Evolutionary conservation across 1,284 basidiomycete genomes (phyloP).

Genomic region (Tremellales sp.): DNA sequence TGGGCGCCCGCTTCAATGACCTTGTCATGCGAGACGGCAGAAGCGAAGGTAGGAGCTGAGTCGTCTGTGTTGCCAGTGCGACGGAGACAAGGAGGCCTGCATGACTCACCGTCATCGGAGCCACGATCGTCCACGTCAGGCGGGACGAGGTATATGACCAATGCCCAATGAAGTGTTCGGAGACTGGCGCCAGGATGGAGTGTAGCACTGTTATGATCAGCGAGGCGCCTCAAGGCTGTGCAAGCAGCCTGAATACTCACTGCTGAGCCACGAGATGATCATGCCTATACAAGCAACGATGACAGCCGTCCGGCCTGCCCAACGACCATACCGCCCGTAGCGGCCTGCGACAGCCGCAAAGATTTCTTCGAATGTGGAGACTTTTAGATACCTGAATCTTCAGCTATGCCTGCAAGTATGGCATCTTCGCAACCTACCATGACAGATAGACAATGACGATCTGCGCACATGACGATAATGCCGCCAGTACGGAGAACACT

Average conservation of each 20-base stretch:
- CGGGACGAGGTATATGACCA: slow-evolving; percentile 27
- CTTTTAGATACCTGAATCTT: slow-evolving; percentile 45
- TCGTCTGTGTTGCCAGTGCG: too few relatives aligned
- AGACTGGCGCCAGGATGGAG: slow-evolving; percentile 34
- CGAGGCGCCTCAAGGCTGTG: neutral
- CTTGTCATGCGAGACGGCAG: slow-evolving; percentile 35
- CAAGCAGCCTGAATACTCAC: slow-evolving; percentile 20
- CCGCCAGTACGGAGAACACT: slow-evolving; percentile 35
- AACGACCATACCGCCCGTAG: slow-evolving; percentile 35
- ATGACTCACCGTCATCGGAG: slow-evolving; percentile 32
- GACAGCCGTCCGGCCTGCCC: slow-evolving; percentile 36
- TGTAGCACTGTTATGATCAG: slow-evolving; percentile 30
- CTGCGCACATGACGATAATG: slow-evolving; percentile 43
- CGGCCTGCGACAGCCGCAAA: slow-evolving; percentile 35
- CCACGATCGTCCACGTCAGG: slow-evolving; percentile 37
- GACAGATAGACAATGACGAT: slow-evolving; percentile 49
- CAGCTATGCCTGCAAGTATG: neutral
- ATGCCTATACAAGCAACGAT: slow-evolving; percentile 34
- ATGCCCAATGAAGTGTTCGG: slow-evolving; percentile 28
- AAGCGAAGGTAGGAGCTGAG: slow-evolving; percentile 37
- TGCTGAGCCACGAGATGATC: slow-evolving; percentile 38
- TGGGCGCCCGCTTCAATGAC: slow-evolving; percentile 21
- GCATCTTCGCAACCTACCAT: slow-evolving; percentile 24
- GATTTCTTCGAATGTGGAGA: slow-evolving; percentile 46
- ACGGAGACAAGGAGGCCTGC: neutral